Percentiles rank a stretch among this genome's conserved stretches.
These are phyloP conservation scores for Kentomonas sorsogonicus DNA, from an alignment of 208 protist species.

Conservation along the genomic window DNA sequence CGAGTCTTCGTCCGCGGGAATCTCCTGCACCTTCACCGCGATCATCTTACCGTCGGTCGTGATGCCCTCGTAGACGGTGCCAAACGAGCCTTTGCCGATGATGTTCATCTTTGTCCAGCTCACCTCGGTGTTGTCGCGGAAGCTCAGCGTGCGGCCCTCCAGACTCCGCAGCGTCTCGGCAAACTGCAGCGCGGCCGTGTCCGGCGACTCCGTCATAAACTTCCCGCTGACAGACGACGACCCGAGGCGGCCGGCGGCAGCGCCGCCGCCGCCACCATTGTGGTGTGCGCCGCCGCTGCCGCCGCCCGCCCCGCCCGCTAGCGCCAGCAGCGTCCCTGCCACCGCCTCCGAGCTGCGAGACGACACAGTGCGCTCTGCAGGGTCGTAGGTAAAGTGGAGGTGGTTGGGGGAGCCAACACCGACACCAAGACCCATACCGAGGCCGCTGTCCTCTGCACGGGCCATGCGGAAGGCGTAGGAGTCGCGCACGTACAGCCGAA, in stretches of 20 bases:
- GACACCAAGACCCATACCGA: no score
- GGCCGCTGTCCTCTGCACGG: no score
- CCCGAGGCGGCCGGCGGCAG: background rate
- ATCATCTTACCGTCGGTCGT: constrained; percentile 76
- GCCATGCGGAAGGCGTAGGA: constrained; percentile 29
- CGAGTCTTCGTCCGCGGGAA: constrained; percentile 49
- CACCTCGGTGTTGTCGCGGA: constrained; percentile 46
- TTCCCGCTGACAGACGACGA: background rate
- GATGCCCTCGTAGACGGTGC: constrained; percentile 87
- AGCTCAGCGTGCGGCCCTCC: constrained; percentile 24
- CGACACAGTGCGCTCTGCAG: no score
- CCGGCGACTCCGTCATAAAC: background rate
- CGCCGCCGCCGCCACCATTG: background rate
- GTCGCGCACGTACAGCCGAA: constrained; percentile 81
- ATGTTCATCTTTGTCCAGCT: constrained; percentile 72
- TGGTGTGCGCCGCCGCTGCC: background rate
- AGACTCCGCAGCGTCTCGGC: constrained; percentile 23
- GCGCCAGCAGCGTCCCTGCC: constrained; percentile 5
- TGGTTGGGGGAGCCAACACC: constrained; percentile 1
- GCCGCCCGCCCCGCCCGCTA: background rate
- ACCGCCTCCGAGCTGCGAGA: background rate
- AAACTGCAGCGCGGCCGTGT: constrained; percentile 28
- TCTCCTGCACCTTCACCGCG: constrained; percentile 86
- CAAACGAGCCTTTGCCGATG: constrained; percentile 83
- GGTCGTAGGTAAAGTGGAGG: no score